A percentile compares a stretch with the other conserved stretches of the same genome.
phyloP scores from a whole-genome alignment of 2,329 filamentous ascomycete species.

The Huntiella savannae region DNA sequence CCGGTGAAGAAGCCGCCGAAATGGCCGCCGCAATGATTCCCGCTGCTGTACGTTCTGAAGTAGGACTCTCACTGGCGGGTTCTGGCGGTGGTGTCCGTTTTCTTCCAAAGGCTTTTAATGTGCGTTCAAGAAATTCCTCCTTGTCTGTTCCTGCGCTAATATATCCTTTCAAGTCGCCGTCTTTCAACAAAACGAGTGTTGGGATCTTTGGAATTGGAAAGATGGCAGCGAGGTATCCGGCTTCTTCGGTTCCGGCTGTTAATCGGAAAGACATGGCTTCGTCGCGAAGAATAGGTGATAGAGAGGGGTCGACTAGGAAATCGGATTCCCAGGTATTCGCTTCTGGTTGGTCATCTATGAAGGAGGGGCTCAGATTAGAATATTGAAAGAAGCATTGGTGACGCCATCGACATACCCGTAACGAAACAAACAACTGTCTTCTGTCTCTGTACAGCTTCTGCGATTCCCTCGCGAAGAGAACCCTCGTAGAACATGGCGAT shows the following conservation, averaged over 20 bases:
- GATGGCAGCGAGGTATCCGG: constrained; percentile 62
- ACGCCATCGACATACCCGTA: constrained; percentile 33
- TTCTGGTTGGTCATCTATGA: constrained; percentile 45
- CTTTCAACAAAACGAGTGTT: constrained; percentile 60
- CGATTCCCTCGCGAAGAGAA: constrained; percentile 63
- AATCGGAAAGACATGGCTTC: constrained; percentile 55
- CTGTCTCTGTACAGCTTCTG: constrained; percentile 49
- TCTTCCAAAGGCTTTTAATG: constrained; percentile 19
- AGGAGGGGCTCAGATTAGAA: background rate
- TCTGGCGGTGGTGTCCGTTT: constrained; percentile 11
- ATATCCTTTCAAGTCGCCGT: constrained; percentile 62
- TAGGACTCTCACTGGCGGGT: constrained; percentile 4
- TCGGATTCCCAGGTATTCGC: constrained; percentile 56
- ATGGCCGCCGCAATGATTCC: constrained; percentile 10
- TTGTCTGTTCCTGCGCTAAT: constrained; percentile 43
- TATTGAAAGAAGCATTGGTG: no score
- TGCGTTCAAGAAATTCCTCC: constrained; percentile 41
- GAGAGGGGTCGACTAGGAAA: constrained; percentile 36
- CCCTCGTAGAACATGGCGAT: constrained; percentile 64
- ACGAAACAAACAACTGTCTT: constrained; percentile 79
- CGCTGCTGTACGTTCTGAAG: constrained; percentile 10
- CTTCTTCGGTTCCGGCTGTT: constrained; percentile 56
- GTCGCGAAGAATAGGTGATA: constrained; percentile 36
- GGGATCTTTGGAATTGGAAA: constrained; percentile 67
- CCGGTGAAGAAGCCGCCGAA: constrained; percentile 13